These are phyloP conservation scores for Porphyrellus cyaneotinctus DNA, from an alignment of 768 basidiomycete genomes.

Conservation along the genomic window DNA sequence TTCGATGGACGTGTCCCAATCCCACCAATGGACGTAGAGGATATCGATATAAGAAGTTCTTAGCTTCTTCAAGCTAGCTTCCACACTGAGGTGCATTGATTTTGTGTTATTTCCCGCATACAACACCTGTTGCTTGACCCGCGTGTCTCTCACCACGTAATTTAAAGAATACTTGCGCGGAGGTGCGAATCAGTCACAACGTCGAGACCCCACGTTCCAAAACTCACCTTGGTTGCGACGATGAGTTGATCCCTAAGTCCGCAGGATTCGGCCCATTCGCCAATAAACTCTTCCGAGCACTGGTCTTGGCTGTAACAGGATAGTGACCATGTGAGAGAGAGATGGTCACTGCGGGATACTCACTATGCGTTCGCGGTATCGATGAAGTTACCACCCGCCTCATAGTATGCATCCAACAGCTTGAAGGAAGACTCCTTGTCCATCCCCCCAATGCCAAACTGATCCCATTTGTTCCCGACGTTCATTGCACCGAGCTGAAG, in stretches of 20 bases:
- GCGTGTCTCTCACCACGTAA: slow-evolving; percentile 10
- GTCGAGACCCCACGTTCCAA: no score
- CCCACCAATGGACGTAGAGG: slow-evolving; percentile 53
- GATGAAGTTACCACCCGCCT: slow-evolving; percentile 46
- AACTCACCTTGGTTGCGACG: slow-evolving; percentile 39
- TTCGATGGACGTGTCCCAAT: slow-evolving; percentile 41
- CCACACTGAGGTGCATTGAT: slow-evolving; percentile 29
- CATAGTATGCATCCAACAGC: slow-evolving; percentile 34
- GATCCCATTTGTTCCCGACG: slow-evolving; percentile 39
- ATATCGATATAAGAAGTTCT: slow-evolving; percentile 56
- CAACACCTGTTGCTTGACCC: slow-evolving; percentile 22
- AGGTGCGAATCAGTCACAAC: slow-evolving; percentile 2
- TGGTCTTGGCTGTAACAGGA: slow-evolving; percentile 43
- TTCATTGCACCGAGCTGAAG: slow-evolving; percentile 43
- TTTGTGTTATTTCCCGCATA: slow-evolving; percentile 38
- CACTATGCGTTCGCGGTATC: slow-evolving; percentile 47
- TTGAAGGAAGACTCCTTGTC: slow-evolving; percentile 41
- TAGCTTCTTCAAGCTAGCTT: slow-evolving; percentile 42
- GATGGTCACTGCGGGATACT: neutral
- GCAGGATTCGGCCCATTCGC: slow-evolving; percentile 48
- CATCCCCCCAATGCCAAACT: slow-evolving; percentile 35
- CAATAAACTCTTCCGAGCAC: slow-evolving; percentile 49
- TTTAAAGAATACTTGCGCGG: slow-evolving; percentile 13
- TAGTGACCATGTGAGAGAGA: neutral
- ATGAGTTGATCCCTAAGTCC: slow-evolving; percentile 46